Conservation (phyloP, 768 basidiomycete genomes). For the Daedaleopsis nitida region DNA sequence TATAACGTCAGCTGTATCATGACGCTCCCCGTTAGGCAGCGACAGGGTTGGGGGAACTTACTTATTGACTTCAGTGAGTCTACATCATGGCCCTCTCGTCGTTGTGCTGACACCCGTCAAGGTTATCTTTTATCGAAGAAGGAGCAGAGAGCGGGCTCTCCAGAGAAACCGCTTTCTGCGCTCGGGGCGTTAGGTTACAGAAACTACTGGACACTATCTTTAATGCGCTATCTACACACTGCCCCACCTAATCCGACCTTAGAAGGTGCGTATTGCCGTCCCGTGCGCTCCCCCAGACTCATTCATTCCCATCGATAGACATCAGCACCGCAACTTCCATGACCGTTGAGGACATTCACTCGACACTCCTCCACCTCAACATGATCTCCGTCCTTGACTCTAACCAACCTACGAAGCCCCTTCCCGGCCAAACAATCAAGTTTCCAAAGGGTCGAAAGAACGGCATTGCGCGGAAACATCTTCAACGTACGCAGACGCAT, state of each 20-base stretch:
- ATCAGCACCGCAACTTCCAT: conserved; percentile 87
- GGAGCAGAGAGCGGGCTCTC: conserved; percentile 86
- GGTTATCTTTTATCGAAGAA: conserved; percentile 97
- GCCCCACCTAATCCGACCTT: conserved; percentile 64
- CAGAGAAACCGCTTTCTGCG: conserved; percentile 93
- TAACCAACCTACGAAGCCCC: conserved; percentile 57
- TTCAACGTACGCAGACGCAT: conserved; percentile 55
- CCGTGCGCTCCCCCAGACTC: conserved; percentile 4
- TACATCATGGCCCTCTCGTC: neutral
- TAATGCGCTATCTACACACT: conserved; percentile 76
- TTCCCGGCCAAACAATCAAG: conserved; percentile 80
- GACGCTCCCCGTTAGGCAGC: conserved; percentile 93
- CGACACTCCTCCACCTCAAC: conserved; percentile 67
- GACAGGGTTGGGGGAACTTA: conserved; percentile 95
- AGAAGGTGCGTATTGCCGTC: conserved; percentile 60
- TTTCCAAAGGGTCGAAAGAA: conserved; percentile 67
- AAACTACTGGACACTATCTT: conserved; percentile 89
- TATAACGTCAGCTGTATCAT: conserved; percentile 99
- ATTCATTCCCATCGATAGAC: conserved; percentile 45
- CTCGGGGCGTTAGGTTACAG: conserved; percentile 93
- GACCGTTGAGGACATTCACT: conserved; percentile 86
- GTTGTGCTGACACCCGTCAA: conserved; percentile 34
- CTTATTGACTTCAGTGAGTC: conserved; percentile 97
- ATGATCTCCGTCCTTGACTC: conserved; percentile 65
- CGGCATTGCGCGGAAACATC: conserved; percentile 63